Percentiles rank a stretch among this genome's conserved stretches.
Conservation (phyloP, 768 basidiomycete species). For the Tylopilus vinaceipallidus region DNA sequence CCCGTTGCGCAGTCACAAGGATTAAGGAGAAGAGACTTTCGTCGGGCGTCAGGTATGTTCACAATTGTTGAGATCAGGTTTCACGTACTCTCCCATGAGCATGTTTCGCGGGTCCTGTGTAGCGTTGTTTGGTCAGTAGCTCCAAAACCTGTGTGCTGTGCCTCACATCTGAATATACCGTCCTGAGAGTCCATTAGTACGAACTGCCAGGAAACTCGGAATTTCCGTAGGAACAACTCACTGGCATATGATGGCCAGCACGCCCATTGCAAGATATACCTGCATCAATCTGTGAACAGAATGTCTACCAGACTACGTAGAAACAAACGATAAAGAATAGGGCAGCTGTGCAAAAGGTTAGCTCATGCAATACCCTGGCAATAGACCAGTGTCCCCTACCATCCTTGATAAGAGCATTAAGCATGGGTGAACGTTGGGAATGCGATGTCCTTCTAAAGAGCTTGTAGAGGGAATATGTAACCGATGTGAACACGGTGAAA, state of each 20-base stretch:
- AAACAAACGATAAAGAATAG: neutral
- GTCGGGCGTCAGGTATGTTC: neutral
- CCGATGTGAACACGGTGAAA: neutral
- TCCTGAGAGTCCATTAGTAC: neutral
- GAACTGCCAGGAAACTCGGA: neutral
- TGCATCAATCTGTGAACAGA: neutral
- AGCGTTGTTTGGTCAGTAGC: neutral
- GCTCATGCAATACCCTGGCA: neutral
- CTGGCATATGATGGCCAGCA: neutral
- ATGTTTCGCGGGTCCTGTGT: slow-evolving; percentile 5
- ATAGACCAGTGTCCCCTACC: slow-evolving; percentile 6
- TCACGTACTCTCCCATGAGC: slow-evolving; percentile 2
- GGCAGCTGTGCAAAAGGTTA: neutral
- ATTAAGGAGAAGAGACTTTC: slow-evolving; percentile 6
- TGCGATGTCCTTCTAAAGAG: neutral
- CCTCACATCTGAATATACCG: neutral
- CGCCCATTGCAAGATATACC: neutral
- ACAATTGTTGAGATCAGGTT: no score
- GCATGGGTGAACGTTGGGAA: neutral
- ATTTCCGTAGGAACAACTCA: neutral
- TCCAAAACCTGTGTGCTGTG: neutral
- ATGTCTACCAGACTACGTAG: neutral
- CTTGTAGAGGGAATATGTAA: slow-evolving; percentile 3
- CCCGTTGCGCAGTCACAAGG: slow-evolving; percentile 12
- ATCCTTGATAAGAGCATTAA: slow-evolving; percentile 2